A percentile compares a stretch with the other conserved stretches of the same genome.
phyloP scores from a whole-genome alignment of 1,139 yeast genomes.

The Zygoascus meyerae region DNA sequence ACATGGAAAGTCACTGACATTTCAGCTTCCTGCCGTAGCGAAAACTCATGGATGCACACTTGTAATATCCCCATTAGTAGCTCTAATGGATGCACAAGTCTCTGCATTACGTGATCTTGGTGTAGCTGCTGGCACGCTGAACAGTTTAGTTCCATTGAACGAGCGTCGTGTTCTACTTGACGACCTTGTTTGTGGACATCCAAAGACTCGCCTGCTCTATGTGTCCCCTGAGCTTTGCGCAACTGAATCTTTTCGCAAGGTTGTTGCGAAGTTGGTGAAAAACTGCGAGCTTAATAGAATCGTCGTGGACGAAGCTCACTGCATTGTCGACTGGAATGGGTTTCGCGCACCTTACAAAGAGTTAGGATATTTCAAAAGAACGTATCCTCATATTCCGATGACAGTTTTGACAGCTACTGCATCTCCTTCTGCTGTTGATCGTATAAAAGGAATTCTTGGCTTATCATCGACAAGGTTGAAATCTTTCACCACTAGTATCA shows the following conservation, averaged over 20 bases:
- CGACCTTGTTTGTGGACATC: slow-evolving; percentile 49
- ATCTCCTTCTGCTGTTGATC: slow-evolving; percentile 81
- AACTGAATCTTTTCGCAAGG: slow-evolving; percentile 61
- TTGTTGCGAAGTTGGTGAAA: slow-evolving; percentile 53
- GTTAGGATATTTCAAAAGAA: slow-evolving; percentile 62
- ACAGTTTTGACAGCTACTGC: slow-evolving; percentile 99
- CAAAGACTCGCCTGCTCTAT: slow-evolving; percentile 61
- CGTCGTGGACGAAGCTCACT: slow-evolving; percentile 97
- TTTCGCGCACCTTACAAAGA: slow-evolving; percentile 93
- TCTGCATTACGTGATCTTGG: slow-evolving; percentile 61
- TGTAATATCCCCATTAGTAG: slow-evolving; percentile 89
- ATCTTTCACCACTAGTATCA: slow-evolving; percentile 55
- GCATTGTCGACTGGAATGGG: slow-evolving; percentile 98
- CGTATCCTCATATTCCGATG: slow-evolving; percentile 76
- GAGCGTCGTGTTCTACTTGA: slow-evolving; percentile 63
- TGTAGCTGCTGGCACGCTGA: slow-evolving; percentile 85
- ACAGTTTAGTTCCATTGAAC: slow-evolving; percentile 53
- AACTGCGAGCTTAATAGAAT: slow-evolving; percentile 65
- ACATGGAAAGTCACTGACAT: slow-evolving; percentile 95
- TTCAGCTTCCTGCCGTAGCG: slow-evolving; percentile 91
- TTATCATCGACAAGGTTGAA: slow-evolving; percentile 42
- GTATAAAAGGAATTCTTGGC: slow-evolving; percentile 44
- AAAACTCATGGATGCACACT: slow-evolving; percentile 43
- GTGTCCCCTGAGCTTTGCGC: slow-evolving; percentile 92
- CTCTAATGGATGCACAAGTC: slow-evolving; percentile 97